Conservation (phyloP, 176 grass and related monocot species). For the Avena insularis region DNA sequence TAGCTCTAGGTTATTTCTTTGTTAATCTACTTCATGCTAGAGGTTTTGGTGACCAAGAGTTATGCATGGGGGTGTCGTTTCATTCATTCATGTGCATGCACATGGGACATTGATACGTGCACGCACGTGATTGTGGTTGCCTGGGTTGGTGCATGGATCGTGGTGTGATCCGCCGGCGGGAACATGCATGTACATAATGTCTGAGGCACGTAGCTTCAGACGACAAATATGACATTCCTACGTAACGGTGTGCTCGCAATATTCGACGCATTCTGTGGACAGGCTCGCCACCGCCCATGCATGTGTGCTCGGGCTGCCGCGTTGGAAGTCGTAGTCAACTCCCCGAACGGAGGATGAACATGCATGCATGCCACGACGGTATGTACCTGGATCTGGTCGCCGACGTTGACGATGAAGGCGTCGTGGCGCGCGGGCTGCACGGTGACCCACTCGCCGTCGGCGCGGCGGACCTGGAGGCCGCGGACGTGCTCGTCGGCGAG, state of each 20-base stretch:
- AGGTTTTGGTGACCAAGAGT: background rate
- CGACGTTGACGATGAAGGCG: conserved; percentile 86
- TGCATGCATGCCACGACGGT: background rate
- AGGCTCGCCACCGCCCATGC: conserved; percentile 44
- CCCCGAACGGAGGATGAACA: background rate
- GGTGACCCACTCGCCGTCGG: conserved; percentile 72
- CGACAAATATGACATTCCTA: background rate
- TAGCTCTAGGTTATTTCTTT: background rate
- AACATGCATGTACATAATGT: conserved; percentile 36
- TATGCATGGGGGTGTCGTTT: background rate
- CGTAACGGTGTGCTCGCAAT: background rate
- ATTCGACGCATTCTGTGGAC: background rate
- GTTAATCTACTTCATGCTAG: background rate
- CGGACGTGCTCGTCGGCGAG: conserved; percentile 77
- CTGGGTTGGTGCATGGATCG: background rate
- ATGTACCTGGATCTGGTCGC: conserved; percentile 83
- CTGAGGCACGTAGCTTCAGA: conserved; percentile 13
- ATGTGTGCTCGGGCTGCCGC: conserved; percentile 33
- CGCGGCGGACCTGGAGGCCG: conserved; percentile 76
- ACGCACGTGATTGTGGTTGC: background rate
- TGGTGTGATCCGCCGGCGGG: conserved; percentile 14
- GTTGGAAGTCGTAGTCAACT: conserved; percentile 33
- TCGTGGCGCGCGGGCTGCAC: conserved; percentile 61
- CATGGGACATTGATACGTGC: background rate
- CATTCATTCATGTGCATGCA: background rate